phyloP scores from a whole-genome alignment of 2,329 filamentous ascomycete genomes.

The Fusarium burgessii region DNA sequence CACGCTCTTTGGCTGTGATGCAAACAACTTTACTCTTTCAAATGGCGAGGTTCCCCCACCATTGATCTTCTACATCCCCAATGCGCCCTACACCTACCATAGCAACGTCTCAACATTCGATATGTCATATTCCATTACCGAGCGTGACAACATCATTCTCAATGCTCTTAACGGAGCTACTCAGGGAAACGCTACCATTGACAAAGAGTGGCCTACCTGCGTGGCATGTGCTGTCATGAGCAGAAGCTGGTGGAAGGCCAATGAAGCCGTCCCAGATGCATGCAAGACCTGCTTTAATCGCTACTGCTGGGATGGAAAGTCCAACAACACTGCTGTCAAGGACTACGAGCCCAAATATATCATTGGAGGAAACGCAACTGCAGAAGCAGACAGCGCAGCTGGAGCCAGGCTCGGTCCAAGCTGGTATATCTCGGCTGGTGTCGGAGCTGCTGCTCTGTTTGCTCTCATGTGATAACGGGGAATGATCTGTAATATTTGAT shows the following conservation, averaged over 20 bases:
- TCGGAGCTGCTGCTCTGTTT: constrained; percentile 1
- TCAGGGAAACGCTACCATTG: constrained; percentile 81
- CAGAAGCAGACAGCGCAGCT: constrained; percentile 1
- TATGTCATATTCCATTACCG: constrained; percentile 68
- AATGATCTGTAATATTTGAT: background rate
- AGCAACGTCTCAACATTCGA: constrained; percentile 87
- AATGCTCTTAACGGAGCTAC: constrained; percentile 91
- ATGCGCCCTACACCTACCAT: constrained; percentile 77
- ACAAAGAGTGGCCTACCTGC: constrained; percentile 82
- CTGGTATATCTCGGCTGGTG: constrained; percentile 8
- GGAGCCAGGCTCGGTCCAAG: background rate
- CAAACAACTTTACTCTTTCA: constrained; percentile 51
- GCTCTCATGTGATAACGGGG: background rate
- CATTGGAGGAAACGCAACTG: constrained; percentile 41
- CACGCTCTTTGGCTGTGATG: constrained; percentile 74
- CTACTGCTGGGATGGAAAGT: constrained; percentile 94
- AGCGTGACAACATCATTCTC: constrained; percentile 83
- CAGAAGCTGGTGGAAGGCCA: constrained; percentile 78
- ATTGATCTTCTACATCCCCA: constrained; percentile 86
- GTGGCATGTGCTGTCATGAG: constrained; percentile 90
- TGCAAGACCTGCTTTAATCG: constrained; percentile 81
- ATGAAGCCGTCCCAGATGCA: constrained; percentile 73
- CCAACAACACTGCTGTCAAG: constrained; percentile 51
- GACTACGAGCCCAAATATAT: constrained; percentile 48
- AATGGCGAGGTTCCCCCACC: constrained; percentile 66